Evolutionary conservation across 2,329 filamentous ascomycete species (phyloP), one percentile per base, ranked within the genome.

Genomic region (Lecanosticta acicola): DNA sequence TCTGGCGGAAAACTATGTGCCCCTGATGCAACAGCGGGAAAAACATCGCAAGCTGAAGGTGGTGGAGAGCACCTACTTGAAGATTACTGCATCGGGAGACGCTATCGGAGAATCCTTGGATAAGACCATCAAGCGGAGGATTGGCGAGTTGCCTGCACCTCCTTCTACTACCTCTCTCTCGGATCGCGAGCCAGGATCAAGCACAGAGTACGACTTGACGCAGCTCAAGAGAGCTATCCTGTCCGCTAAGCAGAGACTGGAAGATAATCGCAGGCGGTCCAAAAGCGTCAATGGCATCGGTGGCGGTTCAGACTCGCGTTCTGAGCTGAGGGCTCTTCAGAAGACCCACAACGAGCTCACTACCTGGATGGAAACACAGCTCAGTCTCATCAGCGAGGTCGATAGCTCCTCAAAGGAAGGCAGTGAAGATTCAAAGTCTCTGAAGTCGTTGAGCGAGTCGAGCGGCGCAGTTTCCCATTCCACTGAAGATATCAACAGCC

Each of bases 171-270:
- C 48, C 13, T 43, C 37, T 18, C 41, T 53, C 38, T 35, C 54
- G n/a, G 54, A 55, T 18, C 48, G 54, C 44, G 41, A 59, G 37
- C 36, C 46, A 43, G 51, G 40, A n/a, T 49, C 43, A 13, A 53
- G 56, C 29, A 52, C 57, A 3, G 60, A 59, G 17, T 47, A 48
- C 34, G 54, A 56, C 20, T 44, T 63, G 10, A 46, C 55, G 29
- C 50, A 59, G 35, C 43, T 64, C 34, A 63, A 64, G 50, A 61
- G 59, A 32, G 59, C 60, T 3, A 52, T 64, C n/a, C 36, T 64
- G 3, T 38, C 50, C 13, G 48, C 53, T 3, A 53, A 59, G 36
- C 52, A 52, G n/a, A 41, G 48, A 16, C 39, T 59, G 3, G 51
- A 58, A 7, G 46, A 53, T 36, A 50, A 52, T 29, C 33, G 56